phyloP scores from a whole-genome alignment of 768 basidiomycete genomes.

The Collybiopsis luxurians region DNA sequence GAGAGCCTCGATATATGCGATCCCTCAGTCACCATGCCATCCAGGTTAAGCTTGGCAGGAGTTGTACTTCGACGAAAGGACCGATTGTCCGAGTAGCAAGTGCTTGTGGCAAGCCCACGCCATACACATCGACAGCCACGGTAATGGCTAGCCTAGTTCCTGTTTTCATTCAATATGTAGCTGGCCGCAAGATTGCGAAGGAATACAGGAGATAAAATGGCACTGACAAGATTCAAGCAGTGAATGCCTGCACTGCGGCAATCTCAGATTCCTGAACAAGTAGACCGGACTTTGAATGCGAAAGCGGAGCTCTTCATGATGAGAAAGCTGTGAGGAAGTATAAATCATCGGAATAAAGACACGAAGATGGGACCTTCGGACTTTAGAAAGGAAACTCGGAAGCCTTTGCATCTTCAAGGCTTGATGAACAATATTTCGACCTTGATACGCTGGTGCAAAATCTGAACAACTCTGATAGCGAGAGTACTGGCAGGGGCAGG shows the following conservation, averaged over 20 bases:
- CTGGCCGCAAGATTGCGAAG: not conserved
- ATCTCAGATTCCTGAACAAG: constrained; percentile 55
- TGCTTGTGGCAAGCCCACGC: constrained; percentile 74
- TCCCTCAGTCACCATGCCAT: constrained; percentile 47
- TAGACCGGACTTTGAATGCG: constrained; percentile 22
- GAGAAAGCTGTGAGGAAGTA: constrained; percentile 75
- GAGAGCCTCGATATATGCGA: constrained; percentile 29
- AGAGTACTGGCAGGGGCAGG: constrained; percentile 53
- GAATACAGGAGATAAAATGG: no score
- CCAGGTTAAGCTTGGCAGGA: constrained; percentile 67
- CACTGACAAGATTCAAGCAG: constrained; percentile 69
- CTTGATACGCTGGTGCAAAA: constrained; percentile 78
- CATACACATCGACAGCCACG: constrained; percentile 74
- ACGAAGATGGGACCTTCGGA: constrained; percentile 71
- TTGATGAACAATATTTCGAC: constrained; percentile 13
- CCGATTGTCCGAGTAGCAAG: constrained; percentile 79
- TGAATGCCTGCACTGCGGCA: constrained; percentile 78
- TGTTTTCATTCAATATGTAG: constrained; percentile 26
- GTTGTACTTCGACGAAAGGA: constrained; percentile 77
- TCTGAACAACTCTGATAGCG: constrained; percentile 68
- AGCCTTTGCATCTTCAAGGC: no score
- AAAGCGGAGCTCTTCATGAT: constrained; percentile 75
- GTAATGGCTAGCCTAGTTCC: constrained; percentile 85
- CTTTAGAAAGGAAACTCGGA: constrained; percentile 33
- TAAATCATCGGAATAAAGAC: constrained; percentile 77